Evolutionary conservation across 768 basidiomycete genomes (phyloP).

Genomic region (Suillus weaverae): DNA sequence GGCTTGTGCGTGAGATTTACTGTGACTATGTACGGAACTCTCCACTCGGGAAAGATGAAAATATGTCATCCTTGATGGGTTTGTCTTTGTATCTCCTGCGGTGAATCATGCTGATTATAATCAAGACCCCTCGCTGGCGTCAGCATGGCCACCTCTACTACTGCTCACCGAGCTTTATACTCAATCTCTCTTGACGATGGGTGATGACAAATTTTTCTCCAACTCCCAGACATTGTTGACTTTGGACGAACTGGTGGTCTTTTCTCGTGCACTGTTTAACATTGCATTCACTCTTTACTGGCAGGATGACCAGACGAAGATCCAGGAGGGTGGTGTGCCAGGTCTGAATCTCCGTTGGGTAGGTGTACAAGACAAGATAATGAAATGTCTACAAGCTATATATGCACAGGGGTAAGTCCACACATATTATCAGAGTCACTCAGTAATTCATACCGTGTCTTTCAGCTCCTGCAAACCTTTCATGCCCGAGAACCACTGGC

Average conservation of each 20-base stretch:
- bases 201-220: slow-evolving; percentile 95
- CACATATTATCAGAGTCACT: neutral
- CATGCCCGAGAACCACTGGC: slow-evolving; percentile 83
- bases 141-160: slow-evolving; percentile 68
- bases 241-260: slow-evolving; percentile 75
- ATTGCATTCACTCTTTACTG: slow-evolving; percentile 81
- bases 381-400: slow-evolving; percentile 75
- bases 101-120: slow-evolving; percentile 10
- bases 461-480: slow-evolving; percentile 81
- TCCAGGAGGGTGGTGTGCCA: slow-evolving; percentile 41
- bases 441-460: slow-evolving; percentile 5
- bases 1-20: slow-evolving; percentile 75
- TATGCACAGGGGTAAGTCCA: slow-evolving; percentile 82
- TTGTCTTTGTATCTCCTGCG: slow-evolving; percentile 16
- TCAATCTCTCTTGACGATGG: slow-evolving; percentile 85
- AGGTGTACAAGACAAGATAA: slow-evolving; percentile 71
- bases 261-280: slow-evolving; percentile 80
- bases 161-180: slow-evolving; percentile 81
- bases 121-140: slow-evolving; percentile 45
- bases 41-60: slow-evolving; percentile 60
- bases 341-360: slow-evolving; percentile 55
- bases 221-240: slow-evolving; percentile 69
- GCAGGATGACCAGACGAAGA: slow-evolving; percentile 45
- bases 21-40: slow-evolving; percentile 62
- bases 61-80: slow-evolving; percentile 40